A percentile compares a stretch with the other conserved stretches of the same genome.
Conservation (phyloP, 1,284 basidiomycete genomes). For the Hymenochaete sp. region DNA sequence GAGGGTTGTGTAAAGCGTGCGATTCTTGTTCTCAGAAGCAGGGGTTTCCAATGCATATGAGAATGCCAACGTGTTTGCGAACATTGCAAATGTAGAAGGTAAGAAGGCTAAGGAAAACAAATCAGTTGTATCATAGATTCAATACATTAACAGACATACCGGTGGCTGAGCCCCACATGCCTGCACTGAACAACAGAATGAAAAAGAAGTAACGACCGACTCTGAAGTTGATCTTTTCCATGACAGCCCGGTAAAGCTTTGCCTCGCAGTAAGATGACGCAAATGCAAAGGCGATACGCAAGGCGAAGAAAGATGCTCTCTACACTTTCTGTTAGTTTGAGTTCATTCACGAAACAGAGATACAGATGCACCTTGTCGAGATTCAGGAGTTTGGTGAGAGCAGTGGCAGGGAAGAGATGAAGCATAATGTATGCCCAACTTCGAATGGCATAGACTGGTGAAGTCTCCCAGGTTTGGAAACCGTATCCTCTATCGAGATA, state of each 20-base stretch:
- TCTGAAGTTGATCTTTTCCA: conserved; percentile 76
- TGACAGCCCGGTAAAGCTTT: conserved; percentile 77
- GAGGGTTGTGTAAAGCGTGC: conserved; percentile 58
- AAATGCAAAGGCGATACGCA: conserved; percentile 74
- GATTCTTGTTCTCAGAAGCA: conserved; percentile 41
- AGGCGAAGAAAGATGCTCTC: conserved; percentile 82
- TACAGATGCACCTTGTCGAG: conserved; percentile 40
- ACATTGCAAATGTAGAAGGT: conserved; percentile 94
- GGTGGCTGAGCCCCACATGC: conserved; percentile 87
- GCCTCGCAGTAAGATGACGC: conserved; percentile 75
- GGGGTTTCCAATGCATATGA: conserved; percentile 70
- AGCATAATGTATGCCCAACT: conserved; percentile 90
- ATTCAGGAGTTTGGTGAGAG: conserved; percentile 33
- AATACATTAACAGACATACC: conserved; percentile 38
- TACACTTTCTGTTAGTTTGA: too few species aligned
- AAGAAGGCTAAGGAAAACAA: conserved; percentile 63
- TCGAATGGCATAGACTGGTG: conserved; percentile 82
- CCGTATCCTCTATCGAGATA: conserved; percentile 77
- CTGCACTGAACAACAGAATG: conserved; percentile 77
- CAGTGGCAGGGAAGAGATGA: conserved; percentile 53
- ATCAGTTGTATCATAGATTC: conserved; percentile 4
- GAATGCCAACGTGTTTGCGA: conserved; percentile 76
- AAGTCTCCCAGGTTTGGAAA: conserved; percentile 98
- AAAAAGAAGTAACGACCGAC: conserved; percentile 90
- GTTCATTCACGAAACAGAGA: conserved; percentile 19